Evolutionary conservation across 208 protist species (phyloP).

Genomic region (Trypanosoma platydactyli): DNA sequence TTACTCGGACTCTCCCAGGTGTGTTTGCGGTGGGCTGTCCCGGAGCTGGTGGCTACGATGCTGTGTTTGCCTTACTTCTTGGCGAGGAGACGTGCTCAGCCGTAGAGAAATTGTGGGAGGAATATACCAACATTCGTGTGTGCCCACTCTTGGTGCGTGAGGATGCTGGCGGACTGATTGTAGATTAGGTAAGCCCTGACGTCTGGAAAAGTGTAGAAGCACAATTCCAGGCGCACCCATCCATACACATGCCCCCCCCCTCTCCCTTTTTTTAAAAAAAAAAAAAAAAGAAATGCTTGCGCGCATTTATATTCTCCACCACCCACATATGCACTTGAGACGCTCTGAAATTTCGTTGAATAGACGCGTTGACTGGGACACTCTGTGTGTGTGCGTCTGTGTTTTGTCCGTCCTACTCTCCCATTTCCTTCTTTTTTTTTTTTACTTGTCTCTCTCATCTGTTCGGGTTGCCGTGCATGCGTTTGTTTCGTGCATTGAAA

Average conservation of each 20-base stretch:
- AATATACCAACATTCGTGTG: constrained; percentile 52
- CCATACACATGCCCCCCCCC: neutral
- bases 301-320: too few species aligned
- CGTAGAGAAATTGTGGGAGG: constrained; percentile 81
- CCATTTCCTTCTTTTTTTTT: too few species aligned
- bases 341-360: too few species aligned
- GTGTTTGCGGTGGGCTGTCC: constrained; percentile 93
- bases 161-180: constrained; percentile 61
- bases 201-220: neutral
- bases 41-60: constrained; percentile 94
- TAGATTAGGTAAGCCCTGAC: constrained; percentile 5
- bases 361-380: too few species aligned
- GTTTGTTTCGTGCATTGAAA: too few species aligned
- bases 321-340: too few species aligned
- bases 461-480: too few species aligned
- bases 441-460: too few species aligned
- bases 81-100: constrained; percentile 50
- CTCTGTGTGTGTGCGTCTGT: too few species aligned
- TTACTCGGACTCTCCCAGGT: constrained; percentile 78
- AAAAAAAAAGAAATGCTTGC: too few species aligned
- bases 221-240: neutral
- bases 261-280: too few species aligned
- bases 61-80: constrained; percentile 89
- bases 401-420: too few species aligned
- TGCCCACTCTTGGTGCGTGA: constrained; percentile 84